These are phyloP conservation scores for Juncus inflexus DNA, from an alignment of 176 grass and related monocot species.

Conservation along the genomic window DNA sequence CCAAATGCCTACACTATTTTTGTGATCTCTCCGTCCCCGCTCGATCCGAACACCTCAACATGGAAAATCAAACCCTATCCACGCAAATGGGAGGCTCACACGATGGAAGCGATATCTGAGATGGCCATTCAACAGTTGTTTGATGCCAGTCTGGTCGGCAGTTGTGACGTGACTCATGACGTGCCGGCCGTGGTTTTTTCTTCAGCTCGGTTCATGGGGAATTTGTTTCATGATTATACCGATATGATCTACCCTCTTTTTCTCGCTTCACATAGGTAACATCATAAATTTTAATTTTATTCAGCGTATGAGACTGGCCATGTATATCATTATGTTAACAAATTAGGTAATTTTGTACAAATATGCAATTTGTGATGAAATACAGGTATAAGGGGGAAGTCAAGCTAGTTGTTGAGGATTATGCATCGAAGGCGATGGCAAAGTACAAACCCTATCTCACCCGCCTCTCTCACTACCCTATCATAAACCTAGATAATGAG, in stretches of 20 bases:
- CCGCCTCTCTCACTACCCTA: constrained; percentile 59
- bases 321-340: background rate
- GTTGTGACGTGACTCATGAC: constrained; percentile 55
- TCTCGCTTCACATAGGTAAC: constrained; percentile 39
- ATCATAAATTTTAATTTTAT: background rate
- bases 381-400: constrained; percentile 80
- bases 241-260: constrained; percentile 90
- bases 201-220: constrained; percentile 66
- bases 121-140: constrained; percentile 45
- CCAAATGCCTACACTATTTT: constrained; percentile 49
- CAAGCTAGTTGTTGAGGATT: constrained; percentile 59
- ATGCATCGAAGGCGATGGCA: constrained; percentile 48
- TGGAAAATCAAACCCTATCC: constrained; percentile 82
- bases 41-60: constrained; percentile 35
- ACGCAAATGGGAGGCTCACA: constrained; percentile 44
- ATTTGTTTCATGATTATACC: constrained; percentile 86
- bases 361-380: background rate
- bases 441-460: constrained; percentile 53
- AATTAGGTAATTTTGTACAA: background rate
- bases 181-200: constrained; percentile 71
- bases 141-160: constrained; percentile 47
- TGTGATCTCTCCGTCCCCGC: constrained; percentile 40
- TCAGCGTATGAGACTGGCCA: background rate
- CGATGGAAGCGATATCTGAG: constrained; percentile 42
- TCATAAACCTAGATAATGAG: constrained; percentile 63